A percentile compares a stretch with the other conserved stretches of the same genome.
These are phyloP conservation scores for Nitzschia inconspicua DNA, from an alignment of 108 stramenopile genomes.

Conservation along the genomic window DNA sequence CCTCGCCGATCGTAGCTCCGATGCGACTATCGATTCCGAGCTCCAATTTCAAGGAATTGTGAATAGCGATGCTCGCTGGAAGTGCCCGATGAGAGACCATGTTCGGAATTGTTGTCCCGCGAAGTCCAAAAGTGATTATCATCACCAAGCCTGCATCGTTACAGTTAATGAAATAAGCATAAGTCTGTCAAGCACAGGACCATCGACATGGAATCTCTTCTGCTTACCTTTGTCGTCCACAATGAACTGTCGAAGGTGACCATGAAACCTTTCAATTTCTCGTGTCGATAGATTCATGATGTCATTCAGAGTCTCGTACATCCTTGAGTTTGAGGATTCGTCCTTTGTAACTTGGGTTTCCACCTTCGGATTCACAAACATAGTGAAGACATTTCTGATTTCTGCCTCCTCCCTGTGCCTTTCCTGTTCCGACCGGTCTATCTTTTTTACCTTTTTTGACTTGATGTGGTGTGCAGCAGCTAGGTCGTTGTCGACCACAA, in stretches of 20 bases:
- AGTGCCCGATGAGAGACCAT: slow-evolving; percentile 64
- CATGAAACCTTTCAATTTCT: slow-evolving; percentile 44
- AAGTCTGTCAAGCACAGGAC: not conserved
- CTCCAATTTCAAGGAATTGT: slow-evolving; percentile 45
- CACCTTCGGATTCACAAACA: slow-evolving; percentile 50
- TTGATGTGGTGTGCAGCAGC: slow-evolving; percentile 32
- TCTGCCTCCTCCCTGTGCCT: slow-evolving; percentile 64
- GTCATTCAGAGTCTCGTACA: slow-evolving; percentile 53
- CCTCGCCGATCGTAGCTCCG: slow-evolving; percentile 67
- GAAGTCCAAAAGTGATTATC: slow-evolving; percentile 75
- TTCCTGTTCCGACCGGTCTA: slow-evolving; percentile 25
- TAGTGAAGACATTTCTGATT: slow-evolving; percentile 57
- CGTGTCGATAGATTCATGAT: slow-evolving; percentile 60
- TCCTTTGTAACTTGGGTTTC: slow-evolving; percentile 10
- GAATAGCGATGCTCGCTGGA: slow-evolving; percentile 55
- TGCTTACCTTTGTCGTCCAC: slow-evolving; percentile 78
- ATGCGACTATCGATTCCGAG: slow-evolving; percentile 51
- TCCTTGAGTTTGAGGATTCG: slow-evolving; percentile 9
- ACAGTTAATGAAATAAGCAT: slow-evolving; percentile 18
- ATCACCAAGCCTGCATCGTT: slow-evolving; percentile 56
- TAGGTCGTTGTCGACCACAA: slow-evolving; percentile 62
- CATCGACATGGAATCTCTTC: not conserved
- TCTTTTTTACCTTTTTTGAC: slow-evolving; percentile 14
- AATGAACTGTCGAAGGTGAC: slow-evolving; percentile 76
- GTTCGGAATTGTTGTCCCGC: slow-evolving; percentile 69